These are phyloP conservation scores for Picea glauca DNA, from an alignment of 75 land plant genomes.

Conservation along the genomic window DNA sequence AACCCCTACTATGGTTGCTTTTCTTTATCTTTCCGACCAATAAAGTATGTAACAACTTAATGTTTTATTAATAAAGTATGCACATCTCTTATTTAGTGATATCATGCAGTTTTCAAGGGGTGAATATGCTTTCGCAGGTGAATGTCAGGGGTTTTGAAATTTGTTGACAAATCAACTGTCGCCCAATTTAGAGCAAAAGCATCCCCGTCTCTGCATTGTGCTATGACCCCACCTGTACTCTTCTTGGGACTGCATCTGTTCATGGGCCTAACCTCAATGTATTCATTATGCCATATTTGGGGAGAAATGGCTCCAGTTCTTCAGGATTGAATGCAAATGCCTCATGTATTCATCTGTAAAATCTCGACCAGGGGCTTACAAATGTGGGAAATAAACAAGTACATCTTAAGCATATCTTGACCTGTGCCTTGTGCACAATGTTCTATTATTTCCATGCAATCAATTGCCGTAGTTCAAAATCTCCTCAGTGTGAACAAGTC, in stretches of 20 bases:
- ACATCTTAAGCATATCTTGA: constrained; percentile 1
- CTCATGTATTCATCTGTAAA: constrained; percentile 76
- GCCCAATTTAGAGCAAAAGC: constrained; percentile 82
- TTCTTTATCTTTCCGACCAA: neutral
- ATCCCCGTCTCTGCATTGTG: constrained; percentile 91
- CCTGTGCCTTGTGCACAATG: neutral
- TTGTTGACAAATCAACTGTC: constrained; percentile 66
- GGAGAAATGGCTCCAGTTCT: constrained; percentile 26
- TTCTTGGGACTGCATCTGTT: constrained; percentile 93
- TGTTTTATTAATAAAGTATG: neutral
- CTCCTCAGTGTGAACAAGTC: constrained; percentile 39
- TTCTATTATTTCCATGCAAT: neutral
- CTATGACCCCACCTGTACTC: constrained; percentile 92
- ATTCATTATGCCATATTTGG: constrained; percentile 50
- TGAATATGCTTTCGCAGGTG: constrained; percentile 52
- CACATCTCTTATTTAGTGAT: constrained; percentile 68
- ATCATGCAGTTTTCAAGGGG: constrained; percentile 75
- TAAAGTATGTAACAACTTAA: neutral
- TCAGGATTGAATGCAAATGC: constrained; percentile 22
- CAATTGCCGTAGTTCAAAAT: neutral
- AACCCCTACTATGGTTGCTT: neutral
- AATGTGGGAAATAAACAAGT: constrained; percentile 58
- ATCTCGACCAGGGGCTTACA: constrained; percentile 86
- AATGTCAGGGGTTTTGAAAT: constrained; percentile 59
- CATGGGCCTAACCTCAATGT: constrained; percentile 95